Percentiles rank a stretch among this genome's conserved stretches.
These are phyloP conservation scores for Parmelia sp. DNA, from an alignment of 495 filamentous ascomycete genomes.

Conservation along the genomic window DNA sequence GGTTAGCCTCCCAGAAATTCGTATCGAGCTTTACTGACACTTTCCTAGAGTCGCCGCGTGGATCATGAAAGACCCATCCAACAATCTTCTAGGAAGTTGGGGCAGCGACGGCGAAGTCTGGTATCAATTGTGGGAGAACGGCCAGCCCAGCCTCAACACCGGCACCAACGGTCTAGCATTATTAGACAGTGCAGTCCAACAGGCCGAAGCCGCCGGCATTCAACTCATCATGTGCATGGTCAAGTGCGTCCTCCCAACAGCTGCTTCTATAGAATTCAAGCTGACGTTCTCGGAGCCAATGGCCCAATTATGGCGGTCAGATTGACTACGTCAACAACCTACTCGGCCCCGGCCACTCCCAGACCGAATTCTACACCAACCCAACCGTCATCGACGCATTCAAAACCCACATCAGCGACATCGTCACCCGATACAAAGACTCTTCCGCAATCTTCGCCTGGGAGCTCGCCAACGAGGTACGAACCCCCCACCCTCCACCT, in stretches of 20 bases:
- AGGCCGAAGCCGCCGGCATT: constrained; percentile 48
- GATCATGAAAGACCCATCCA: constrained; percentile 13
- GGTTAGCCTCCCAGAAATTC: neutral
- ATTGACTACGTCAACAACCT: constrained; percentile 26
- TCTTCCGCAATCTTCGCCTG: constrained; percentile 47
- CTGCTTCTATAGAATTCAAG: constrained; percentile 5
- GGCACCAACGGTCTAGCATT: constrained; percentile 58
- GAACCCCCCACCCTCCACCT: neutral
- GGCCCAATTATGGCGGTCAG: constrained; percentile 26
- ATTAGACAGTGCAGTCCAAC: constrained; percentile 56
- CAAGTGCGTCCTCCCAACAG: constrained; percentile 3
- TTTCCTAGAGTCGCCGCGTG: constrained; percentile 6
- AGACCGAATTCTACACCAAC: constrained; percentile 38
- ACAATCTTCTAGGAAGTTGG: constrained; percentile 1
- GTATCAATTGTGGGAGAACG: constrained; percentile 52
- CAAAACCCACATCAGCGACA: constrained; percentile 39
- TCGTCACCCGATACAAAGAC: constrained; percentile 45
- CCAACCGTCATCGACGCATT: constrained; percentile 42
- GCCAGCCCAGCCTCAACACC: constrained; percentile 57
- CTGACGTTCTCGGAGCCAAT: constrained; percentile 20
- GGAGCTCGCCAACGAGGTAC: constrained; percentile 49
- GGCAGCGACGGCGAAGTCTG: constrained; percentile 43
- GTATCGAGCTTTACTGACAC: neutral
- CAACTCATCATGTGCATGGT: constrained; percentile 51
- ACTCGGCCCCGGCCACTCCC: neutral